phyloP scores from a whole-genome alignment of 805 yeast species.

The Saccharomycopsis microspora region DNA sequence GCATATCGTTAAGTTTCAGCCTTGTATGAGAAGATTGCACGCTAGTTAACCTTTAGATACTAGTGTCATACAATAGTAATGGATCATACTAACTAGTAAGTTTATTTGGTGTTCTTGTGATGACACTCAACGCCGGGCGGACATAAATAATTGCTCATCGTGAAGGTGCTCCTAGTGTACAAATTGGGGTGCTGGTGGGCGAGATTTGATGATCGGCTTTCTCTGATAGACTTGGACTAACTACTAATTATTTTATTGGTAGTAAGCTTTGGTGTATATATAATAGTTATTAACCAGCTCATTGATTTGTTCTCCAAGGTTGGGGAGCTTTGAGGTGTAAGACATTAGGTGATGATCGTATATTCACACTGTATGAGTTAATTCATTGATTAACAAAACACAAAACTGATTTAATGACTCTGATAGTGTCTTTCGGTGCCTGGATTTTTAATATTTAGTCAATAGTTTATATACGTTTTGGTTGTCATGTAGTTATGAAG shows the following conservation, averaged over 20 bases:
- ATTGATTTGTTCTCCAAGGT: background rate
- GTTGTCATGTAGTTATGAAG: no score
- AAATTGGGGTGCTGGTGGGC: conserved; percentile 12
- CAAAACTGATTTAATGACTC: conserved; percentile 17
- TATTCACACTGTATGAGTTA: conserved; percentile 17
- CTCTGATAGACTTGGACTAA: conserved; percentile 5
- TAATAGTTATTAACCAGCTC: background rate
- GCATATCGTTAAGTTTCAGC: conserved; percentile 17
- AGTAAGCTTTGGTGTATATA: background rate
- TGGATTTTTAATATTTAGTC: no score
- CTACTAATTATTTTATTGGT: background rate
- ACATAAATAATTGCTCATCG: conserved; percentile 10
- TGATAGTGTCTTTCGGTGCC: conserved; percentile 2
- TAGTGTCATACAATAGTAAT: background rate
- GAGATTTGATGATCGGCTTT: conserved; percentile 15
- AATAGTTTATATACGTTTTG: no score
- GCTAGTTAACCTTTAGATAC: background rate
- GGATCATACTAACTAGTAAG: background rate
- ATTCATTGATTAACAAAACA: conserved; percentile 8
- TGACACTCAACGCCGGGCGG: conserved; percentile 18
- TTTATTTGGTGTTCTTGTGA: conserved; percentile 3
- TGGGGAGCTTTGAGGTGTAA: background rate
- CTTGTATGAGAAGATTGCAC: conserved; percentile 13
- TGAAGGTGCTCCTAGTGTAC: conserved; percentile 16
- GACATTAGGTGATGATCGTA: conserved; percentile 11